phyloP scores from a whole-genome alignment of 257 asterid genomes.

The Nyctanthes arbortristis region DNA sequence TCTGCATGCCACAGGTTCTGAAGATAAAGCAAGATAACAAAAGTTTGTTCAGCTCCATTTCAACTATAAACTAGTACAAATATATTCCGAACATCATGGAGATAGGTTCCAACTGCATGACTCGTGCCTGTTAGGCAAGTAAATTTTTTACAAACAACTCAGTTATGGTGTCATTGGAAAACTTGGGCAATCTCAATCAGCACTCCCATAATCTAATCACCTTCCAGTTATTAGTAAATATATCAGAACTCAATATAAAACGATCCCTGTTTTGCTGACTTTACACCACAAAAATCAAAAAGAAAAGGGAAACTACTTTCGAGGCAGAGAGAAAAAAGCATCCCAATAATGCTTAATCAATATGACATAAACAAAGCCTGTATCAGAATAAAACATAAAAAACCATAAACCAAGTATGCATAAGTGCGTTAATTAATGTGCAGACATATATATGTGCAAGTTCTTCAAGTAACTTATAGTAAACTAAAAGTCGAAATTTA shows the following conservation, averaged over 20 bases:
- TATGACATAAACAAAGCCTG: not conserved
- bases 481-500: not conserved
- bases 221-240: conserved; percentile 4
- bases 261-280: not conserved
- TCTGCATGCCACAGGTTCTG: not conserved
- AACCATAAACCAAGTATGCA: not conserved
- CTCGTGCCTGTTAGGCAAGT: not conserved
- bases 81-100: not conserved
- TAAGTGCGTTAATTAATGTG: not conserved
- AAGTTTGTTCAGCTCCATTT: not conserved
- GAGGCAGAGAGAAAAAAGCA: not conserved
- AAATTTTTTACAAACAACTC: not conserved
- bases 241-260: conserved; percentile 9
- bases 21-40: not conserved
- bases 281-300: not conserved
- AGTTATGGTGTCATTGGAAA: not conserved
- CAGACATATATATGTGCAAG: not conserved
- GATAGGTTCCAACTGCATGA: not conserved
- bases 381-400: not conserved
- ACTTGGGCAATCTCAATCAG: not conserved
- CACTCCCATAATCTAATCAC: not conserved
- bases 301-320: not conserved
- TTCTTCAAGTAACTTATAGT: not conserved
- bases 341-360: conserved; percentile 4
- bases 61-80: not conserved